Evolutionary conservation across 75 land plant species (phyloP).

Genomic region (Picea glauca): DNA sequence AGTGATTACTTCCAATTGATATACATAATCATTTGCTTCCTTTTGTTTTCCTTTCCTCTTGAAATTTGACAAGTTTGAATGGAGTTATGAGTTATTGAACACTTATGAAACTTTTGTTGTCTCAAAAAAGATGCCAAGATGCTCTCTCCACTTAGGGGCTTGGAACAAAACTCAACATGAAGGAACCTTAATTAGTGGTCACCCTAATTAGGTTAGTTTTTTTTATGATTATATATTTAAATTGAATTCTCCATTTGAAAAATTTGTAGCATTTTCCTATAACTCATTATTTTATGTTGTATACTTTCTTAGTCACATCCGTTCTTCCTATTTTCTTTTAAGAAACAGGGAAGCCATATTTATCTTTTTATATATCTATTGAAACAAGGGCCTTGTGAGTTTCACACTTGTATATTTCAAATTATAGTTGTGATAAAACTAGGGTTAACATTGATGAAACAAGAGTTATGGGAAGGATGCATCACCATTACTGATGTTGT

Average conservation of each 20-base stretch:
- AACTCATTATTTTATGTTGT: conserved; percentile 2
- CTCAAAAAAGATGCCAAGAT: conserved; percentile 72
- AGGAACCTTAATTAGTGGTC: conserved; percentile 70
- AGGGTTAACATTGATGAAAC: too few relatives aligned
- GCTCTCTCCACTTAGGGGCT: conserved; percentile 69
- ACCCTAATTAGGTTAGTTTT: conserved; percentile 88
- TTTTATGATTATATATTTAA: conserved; percentile 52
- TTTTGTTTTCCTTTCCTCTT: conserved; percentile 34
- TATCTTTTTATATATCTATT: too few relatives aligned
- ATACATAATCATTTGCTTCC: conserved; percentile 47
- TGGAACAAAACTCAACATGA: conserved; percentile 63
- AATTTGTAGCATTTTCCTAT: conserved; percentile 30
- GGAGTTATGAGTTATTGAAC: conserved; percentile 20
- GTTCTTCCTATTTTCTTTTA: background rate
- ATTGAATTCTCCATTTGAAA: conserved; percentile 21
- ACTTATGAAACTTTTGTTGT: conserved; percentile 70
- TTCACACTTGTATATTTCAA: too few relatives aligned
- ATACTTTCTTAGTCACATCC: background rate
- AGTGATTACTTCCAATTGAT: background rate
- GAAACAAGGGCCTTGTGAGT: too few relatives aligned
- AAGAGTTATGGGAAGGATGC: too few relatives aligned
- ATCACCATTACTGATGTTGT: too few relatives aligned
- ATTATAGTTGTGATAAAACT: too few relatives aligned
- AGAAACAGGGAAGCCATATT: background rate
- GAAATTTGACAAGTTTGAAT: conserved; percentile 34